Evolutionary conservation across 768 basidiomycete genomes (phyloP), one percentile per base, ranked within the genome.

Genomic region (Psilocybe subaeruginosa): DNA sequence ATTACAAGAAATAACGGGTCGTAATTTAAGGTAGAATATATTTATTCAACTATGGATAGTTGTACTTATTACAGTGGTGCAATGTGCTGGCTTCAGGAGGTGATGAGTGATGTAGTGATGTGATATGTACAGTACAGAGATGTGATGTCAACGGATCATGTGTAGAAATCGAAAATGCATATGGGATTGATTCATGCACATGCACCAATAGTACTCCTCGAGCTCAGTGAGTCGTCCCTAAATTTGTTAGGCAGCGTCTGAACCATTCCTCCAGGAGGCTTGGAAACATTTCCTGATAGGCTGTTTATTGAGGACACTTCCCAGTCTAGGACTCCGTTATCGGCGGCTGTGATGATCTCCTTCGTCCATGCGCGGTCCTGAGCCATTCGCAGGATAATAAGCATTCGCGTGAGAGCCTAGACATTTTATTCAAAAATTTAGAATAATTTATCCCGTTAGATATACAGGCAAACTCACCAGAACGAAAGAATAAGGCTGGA

Each of bases 311-410:
- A 78, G 0, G 78, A 74, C 9, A 78, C 74, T 58, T 76, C 69
- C 78, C 78, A 78, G 48, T 79, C 78, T 7, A 78, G 62, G 9
- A 73, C 64, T 4, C 77, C 78, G 29, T 66, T 62, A 23, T 69
- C 62, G 9, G 73, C 69, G 8, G 77, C 74, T 0, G 64, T 64
- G 31, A 75, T 71, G 12, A 76, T 72, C 33, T 79, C 77, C 52
- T 60, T 67, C 3, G 74, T 72, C 78, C 78, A 79, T 14, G 78
- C 78, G 16, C 74, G 70, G 54, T 76, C 72, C 56, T 78, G 76
- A 14, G 77, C 74, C 73, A 79, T 79, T 29, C 77, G 73, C 9
- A 78, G 66, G 19, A 75, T 68, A 60, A 78, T 77, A 12, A 78
- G 62, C 72, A 78, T 76, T n/a, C 78, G 68, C 7, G 77, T 76